Evolutionary conservation across 2,329 filamentous ascomycete genomes (phyloP), one percentile per base, ranked within the genome.

Genomic region (Fusarium vanettenii): DNA sequence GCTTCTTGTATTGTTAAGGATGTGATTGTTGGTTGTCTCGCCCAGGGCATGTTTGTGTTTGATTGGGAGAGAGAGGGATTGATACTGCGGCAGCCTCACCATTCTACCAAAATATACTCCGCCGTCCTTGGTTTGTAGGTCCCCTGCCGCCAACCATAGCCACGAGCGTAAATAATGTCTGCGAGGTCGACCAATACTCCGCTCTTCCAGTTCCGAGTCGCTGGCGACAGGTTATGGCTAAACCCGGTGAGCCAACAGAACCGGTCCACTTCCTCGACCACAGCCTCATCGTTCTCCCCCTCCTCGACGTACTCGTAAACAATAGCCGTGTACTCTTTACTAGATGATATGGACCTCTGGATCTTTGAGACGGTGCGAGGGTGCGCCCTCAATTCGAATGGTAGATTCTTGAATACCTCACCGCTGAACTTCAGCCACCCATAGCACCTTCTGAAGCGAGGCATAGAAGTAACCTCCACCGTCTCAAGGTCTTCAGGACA

Each of bases 171-270:
- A 60, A 66, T 1, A 11, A 66, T 66, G 9, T 60, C 63, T 48
- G 55, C 16, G 2, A 66, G 31, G 22, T 66, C 63, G 4, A 60
- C 55, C 20, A 66, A 29, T 27, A 66, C 63, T 52, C 63, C 55
- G 7, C 43, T 66, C 52, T 50, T 66, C 63, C 55, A 60, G 33
- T 66, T 66, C 22, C 41, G 43, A 1, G 41, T 14, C 2, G 39
- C 14, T 1, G 56, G 56, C 31, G 55, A 66, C 22, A 39, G 10
- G 25, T 22, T 66, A 33, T 55, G 33, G 25, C 56, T 16, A n/a
- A 66, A 60, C 14, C 64, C 64, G 2, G 64, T 27, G 43, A 52
- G 64, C 64, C 64, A 66, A 8, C 60, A 35, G 43, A 66, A 66
- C 1, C 25, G 29, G 55, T 41, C 64, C 16, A 60, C 64, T 1